A percentile compares a stretch with the other conserved stretches of the same genome.
Conservation (phyloP, 2,329 filamentous ascomycete genomes). For the Ceratocystiopsis brevicomis region DNA sequence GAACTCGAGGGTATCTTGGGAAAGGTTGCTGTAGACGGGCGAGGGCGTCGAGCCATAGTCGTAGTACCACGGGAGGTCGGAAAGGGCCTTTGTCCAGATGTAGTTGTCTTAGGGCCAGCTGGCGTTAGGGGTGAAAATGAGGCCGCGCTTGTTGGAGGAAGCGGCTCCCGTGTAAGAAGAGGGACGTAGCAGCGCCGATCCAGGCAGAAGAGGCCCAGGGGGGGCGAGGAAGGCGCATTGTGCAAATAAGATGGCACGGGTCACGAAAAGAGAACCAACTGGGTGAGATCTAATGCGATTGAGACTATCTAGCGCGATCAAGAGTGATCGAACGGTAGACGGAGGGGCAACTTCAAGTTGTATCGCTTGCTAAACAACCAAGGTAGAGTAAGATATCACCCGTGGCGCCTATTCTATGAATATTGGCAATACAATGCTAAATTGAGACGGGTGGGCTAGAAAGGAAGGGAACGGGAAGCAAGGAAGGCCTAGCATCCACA, state of each 20-base stretch:
- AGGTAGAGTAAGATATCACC: too few relatives aligned
- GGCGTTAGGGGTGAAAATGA: conserved; percentile 44
- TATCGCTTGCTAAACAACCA: too few relatives aligned
- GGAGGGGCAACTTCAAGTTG: too few relatives aligned
- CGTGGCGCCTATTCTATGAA: too few relatives aligned
- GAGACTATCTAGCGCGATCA: too few relatives aligned
- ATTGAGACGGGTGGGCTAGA: too few relatives aligned
- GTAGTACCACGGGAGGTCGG: conserved; percentile 66
- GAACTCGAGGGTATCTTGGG: conserved; percentile 45
- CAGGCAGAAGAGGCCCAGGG: neutral
- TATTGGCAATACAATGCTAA: too few relatives aligned
- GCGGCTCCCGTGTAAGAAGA: conserved; percentile 11
- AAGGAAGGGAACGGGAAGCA: too few relatives aligned
- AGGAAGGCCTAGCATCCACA: too few relatives aligned
- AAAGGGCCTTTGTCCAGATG: conserved; percentile 38
- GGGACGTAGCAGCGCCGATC: conserved; percentile 1
- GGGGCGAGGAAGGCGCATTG: neutral
- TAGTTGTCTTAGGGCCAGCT: conserved; percentile 40
- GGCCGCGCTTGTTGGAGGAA: conserved; percentile 47
- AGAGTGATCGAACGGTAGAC: too few relatives aligned
- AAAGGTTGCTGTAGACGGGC: conserved; percentile 24
- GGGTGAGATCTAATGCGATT: neutral
- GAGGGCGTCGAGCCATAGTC: conserved; percentile 49
- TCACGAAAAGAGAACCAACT: neutral
- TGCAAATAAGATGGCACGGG: neutral